phyloP scores from a whole-genome alignment of 495 filamentous ascomycete genomes.

The Hypoxylon lienhwacheense region DNA sequence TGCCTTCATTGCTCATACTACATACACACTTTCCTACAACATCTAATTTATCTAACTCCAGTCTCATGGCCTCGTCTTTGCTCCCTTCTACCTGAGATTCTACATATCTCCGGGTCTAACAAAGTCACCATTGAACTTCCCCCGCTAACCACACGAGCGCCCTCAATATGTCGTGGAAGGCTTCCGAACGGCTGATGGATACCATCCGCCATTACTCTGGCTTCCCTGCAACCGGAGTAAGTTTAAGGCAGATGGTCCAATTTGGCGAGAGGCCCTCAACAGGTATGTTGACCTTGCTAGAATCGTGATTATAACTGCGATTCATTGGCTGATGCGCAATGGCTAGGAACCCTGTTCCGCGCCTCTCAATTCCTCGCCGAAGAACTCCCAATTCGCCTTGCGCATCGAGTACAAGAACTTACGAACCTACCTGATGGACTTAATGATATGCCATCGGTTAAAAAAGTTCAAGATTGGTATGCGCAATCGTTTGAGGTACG shows the following conservation, averaged over 20 bases:
- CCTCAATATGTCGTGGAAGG: conserved; percentile 81
- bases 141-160: conserved; percentile 26
- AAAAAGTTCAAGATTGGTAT: conserved; percentile 96
- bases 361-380: conserved; percentile 98
- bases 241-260: conserved; percentile 97
- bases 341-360: conserved; percentile 86
- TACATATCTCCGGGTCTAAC: conserved; percentile 13
- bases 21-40: no score
- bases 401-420: conserved; percentile 93
- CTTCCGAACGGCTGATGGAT: conserved; percentile 86
- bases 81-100: conserved; percentile 19
- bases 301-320: conserved; percentile 18
- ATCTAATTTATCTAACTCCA: conserved; percentile 12
- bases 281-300: conserved; percentile 55
- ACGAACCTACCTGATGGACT: conserved; percentile 92
- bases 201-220: conserved; percentile 98
- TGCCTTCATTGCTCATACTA: conserved; percentile 39
- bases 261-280: conserved; percentile 90
- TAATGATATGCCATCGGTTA: conserved; percentile 97
- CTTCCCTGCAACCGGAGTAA: conserved; percentile 96
- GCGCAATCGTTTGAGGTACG: conserved; percentile 98
- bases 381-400: conserved; percentile 94
- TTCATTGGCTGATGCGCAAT: conserved; percentile 31
- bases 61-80: conserved; percentile 29
- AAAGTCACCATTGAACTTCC: not conserved